phyloP scores from a whole-genome alignment of 2,329 filamentous ascomycete genomes.

The Xylaria sp. region DNA sequence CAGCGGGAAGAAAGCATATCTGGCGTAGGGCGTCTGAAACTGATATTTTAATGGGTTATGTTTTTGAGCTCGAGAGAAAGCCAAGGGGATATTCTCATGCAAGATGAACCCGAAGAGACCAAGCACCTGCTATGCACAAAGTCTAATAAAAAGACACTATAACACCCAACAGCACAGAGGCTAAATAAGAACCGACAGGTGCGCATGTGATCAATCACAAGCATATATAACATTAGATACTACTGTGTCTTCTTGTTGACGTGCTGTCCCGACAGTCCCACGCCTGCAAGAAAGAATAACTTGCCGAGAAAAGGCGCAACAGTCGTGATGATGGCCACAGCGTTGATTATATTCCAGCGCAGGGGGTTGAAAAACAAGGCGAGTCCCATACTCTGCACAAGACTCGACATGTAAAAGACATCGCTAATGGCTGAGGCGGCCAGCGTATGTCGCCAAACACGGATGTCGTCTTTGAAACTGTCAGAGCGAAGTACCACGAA shows the following conservation, averaged over 20 bases:
- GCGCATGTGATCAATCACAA: neutral
- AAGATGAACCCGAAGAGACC: too few relatives aligned
- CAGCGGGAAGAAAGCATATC: conserved; percentile 20
- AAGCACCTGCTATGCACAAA: too few relatives aligned
- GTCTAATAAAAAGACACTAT: too few relatives aligned
- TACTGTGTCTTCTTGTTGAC: conserved; percentile 19
- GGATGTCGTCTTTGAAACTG: conserved; percentile 15
- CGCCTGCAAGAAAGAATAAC: conserved; percentile 29
- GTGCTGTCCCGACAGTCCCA: conserved; percentile 21
- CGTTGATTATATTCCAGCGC: conserved; percentile 23
- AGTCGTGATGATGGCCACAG: conserved; percentile 24
- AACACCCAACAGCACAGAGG: neutral
- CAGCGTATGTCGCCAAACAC: conserved; percentile 31
- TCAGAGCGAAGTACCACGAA: conserved; percentile 25
- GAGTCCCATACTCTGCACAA: conserved; percentile 29
- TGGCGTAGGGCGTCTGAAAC: conserved; percentile 17
- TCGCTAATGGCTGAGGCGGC: conserved; percentile 32
- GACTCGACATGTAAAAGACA: conserved; percentile 27
- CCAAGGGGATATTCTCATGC: neutral
- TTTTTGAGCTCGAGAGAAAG: neutral
- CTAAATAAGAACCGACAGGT: neutral
- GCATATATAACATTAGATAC: neutral
- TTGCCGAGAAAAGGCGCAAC: conserved; percentile 30
- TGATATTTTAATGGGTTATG: neutral
- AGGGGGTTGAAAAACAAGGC: conserved; percentile 26